phyloP scores from a whole-genome alignment of 208 protist genomes.

The Leishmania tarentolae region DNA sequence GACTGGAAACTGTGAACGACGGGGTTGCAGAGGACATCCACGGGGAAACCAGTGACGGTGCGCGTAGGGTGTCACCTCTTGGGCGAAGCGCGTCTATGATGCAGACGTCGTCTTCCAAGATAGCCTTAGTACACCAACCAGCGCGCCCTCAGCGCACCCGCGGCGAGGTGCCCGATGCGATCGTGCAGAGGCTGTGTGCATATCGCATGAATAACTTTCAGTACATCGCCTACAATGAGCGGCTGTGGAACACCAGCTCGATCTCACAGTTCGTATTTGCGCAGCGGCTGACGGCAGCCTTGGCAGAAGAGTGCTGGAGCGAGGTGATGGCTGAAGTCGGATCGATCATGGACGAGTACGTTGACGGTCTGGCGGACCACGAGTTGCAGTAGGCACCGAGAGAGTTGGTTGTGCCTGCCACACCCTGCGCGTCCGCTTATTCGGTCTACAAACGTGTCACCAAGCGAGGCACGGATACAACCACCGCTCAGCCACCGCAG shows the following conservation, averaged over 20 bases:
- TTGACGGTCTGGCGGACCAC: slow-evolving; percentile 80
- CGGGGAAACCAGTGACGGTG: neutral
- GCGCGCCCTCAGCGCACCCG: slow-evolving; percentile 27
- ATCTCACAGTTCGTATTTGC: slow-evolving; percentile 86
- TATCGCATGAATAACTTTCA: slow-evolving; percentile 73
- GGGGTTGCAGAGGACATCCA: slow-evolving; percentile 1
- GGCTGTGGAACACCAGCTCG: slow-evolving; percentile 81
- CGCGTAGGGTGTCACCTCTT: neutral
- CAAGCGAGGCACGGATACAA: neutral
- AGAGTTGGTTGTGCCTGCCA: neutral
- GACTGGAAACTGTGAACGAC: neutral
- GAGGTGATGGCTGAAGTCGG: slow-evolving; percentile 85
- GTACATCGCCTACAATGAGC: slow-evolving; percentile 85
- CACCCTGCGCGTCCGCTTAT: neutral
- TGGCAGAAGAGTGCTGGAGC: slow-evolving; percentile 72
- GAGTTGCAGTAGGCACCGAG: slow-evolving; percentile 63
- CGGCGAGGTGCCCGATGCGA: slow-evolving; percentile 58
- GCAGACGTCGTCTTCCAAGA: neutral
- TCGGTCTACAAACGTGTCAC: too few relatives aligned
- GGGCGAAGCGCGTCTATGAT: neutral
- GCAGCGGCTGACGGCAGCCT: slow-evolving; percentile 68
- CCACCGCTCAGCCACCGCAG: neutral
- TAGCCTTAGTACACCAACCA: neutral
- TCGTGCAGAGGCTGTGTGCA: slow-evolving; percentile 67
- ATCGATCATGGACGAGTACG: slow-evolving; percentile 83